Evolutionary conservation across 192 early-diverging fungal species (phyloP).

Genomic region (Backusella mclennaniae): DNA sequence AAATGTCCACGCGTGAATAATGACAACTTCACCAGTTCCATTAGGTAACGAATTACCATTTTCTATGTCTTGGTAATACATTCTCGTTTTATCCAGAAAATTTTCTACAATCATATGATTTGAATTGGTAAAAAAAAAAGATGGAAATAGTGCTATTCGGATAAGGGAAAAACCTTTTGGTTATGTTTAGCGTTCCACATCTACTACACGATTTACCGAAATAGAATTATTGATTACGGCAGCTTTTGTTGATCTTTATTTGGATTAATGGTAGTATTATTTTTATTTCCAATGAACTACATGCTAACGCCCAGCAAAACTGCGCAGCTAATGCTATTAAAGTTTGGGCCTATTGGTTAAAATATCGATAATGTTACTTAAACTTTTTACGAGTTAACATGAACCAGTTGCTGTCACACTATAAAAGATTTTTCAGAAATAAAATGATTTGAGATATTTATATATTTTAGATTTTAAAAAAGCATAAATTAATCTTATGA

Average conservation of each 20-base stretch:
- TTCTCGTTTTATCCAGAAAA: slow-evolving; percentile 3
- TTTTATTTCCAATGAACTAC: neutral
- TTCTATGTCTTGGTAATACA: neutral
- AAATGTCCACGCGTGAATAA: slow-evolving; percentile 5
- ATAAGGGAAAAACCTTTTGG: neutral
- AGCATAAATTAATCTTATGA: neutral
- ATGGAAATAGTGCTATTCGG: neutral
- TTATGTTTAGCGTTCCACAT: neutral
- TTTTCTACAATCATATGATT: neutral
- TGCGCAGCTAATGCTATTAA: neutral
- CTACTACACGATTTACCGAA: neutral
- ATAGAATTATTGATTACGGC: neutral
- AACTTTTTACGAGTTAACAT: neutral
- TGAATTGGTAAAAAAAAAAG: neutral
- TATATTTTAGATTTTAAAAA: neutral
- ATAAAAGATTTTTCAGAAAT: neutral
- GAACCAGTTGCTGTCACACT: neutral
- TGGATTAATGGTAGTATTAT: neutral
- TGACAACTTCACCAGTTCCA: neutral
- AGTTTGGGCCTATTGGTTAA: neutral
- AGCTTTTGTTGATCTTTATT: slow-evolving; percentile 7
- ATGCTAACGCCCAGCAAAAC: neutral
- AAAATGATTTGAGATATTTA: neutral
- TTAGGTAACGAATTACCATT: neutral
- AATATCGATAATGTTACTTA: neutral